Base-by-base conservation (phyloP, 495 filamentous ascomycete species). In the Penicillium tannophilum region DNA sequence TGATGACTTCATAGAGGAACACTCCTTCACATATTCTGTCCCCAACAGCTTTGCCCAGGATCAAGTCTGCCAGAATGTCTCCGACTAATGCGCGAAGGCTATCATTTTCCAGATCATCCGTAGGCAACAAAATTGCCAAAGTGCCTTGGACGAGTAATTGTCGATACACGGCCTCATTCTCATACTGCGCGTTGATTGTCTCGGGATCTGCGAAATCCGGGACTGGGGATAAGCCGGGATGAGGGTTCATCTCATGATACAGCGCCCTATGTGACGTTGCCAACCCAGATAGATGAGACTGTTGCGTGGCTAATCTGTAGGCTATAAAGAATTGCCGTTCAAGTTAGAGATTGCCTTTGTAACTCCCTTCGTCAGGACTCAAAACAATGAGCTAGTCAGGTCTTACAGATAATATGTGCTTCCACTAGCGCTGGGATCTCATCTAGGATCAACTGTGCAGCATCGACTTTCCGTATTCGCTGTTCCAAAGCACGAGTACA, bases 31-130 rank as follows among this genome's bases (percentile, higher is more conserved):
- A 93, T 58, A 88, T 78, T 67, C 83, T 92, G 59, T 87, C 90
- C 55, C 86, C 85, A 53, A 98, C 75, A 52, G 84, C 79, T 53
- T 89, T 90, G 19, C 90, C 89, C 42, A 98, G 74, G 19, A 97
- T 89, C 70, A 93, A 84, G 63, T 95, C 90, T 7, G 90, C 90
- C 47, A 98, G 76, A 26, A 97, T 84, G 71, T 97, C 92, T 42
- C 86, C 83, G 55, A 97, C 87, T 48, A 98, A 78, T 8, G 88
- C 79, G 17, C 90, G 85, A 64, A 97, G 76, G 68, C 91, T 96
- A 48, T 79, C 83, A 72, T 95, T 97, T 65, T 92, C 86, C 10
- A 98, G 81, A 63, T 98, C 93, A 68, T 97, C 93, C 17, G 90
- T 94, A 6, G 94, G 94, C 33, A 98, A 80, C 24, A 98, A 78